Percentiles rank a stretch among this genome's conserved stretches.
Conservation (phyloP, 208 protist genomes). For the Trypanosoma grayi region DNA sequence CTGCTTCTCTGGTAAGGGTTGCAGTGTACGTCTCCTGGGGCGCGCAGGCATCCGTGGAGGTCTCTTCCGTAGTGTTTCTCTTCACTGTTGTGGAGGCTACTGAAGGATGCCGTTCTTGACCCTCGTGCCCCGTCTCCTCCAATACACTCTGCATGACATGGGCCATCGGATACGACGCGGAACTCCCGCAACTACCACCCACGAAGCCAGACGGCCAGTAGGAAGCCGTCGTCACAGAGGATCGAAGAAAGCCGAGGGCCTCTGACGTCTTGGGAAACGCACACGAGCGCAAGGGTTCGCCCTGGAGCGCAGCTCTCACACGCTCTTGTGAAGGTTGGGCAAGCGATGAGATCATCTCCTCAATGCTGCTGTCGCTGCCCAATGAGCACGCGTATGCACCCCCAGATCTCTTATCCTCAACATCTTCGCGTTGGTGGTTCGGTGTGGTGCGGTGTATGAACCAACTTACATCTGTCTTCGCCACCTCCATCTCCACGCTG, state of each 20-base stretch:
- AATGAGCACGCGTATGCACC: background rate
- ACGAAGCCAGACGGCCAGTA: background rate
- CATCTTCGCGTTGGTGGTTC: background rate
- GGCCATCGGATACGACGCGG: background rate
- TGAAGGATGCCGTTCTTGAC: too few species aligned
- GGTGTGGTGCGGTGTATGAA: slow-evolving; percentile 20
- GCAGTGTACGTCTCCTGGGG: too few species aligned
- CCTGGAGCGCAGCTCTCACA: slow-evolving; percentile 13
- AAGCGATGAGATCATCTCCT: slow-evolving; percentile 16
- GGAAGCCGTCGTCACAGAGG: background rate
- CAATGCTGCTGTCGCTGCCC: slow-evolving; percentile 14
- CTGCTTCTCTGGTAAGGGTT: too few species aligned
- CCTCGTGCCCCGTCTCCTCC: background rate
- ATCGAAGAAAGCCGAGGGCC: slow-evolving; percentile 9
- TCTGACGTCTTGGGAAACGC: slow-evolving; percentile 23
- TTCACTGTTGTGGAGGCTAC: too few species aligned
- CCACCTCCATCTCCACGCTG: slow-evolving; percentile 56
- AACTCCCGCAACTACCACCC: background rate
- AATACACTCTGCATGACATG: background rate
- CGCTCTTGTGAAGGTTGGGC: slow-evolving; percentile 13
- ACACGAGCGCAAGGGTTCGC: background rate
- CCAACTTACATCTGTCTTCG: slow-evolving; percentile 62
- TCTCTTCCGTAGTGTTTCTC: too few species aligned
- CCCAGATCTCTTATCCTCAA: background rate
- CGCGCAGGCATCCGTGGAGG: too few species aligned